Conservation (phyloP, 208 protist genomes). For the Porcisia deanei region DNA sequence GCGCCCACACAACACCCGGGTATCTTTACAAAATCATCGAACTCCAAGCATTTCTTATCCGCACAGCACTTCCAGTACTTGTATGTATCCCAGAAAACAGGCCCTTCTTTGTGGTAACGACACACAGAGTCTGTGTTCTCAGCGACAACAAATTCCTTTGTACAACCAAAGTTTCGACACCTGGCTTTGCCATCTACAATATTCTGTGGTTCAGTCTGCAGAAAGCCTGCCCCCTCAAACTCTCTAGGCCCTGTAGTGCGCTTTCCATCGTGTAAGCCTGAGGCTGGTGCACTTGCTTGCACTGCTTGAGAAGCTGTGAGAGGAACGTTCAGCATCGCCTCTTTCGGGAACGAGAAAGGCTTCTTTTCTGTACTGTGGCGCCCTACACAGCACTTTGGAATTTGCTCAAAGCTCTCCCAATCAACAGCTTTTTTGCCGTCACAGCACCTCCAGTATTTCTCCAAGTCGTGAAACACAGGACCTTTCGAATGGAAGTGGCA, state of each 20-base stretch:
- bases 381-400: conserved; percentile 62
- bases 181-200: conserved; percentile 76
- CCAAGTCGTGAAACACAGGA: conserved; percentile 84
- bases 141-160: conserved; percentile 72
- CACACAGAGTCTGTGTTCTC: conserved; percentile 74
- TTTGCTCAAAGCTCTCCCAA: conserved; percentile 80
- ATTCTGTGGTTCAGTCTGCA: conserved; percentile 43
- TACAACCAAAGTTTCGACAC: conserved; percentile 84
- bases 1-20: conserved; percentile 69
- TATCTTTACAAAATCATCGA: conserved; percentile 89
- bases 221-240: conserved; percentile 64
- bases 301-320: conserved; percentile 40
- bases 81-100: conserved; percentile 88
- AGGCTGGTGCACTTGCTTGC: neutral
- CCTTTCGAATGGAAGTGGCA: conserved; percentile 73
- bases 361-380: conserved; percentile 59
- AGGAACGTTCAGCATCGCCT: conserved; percentile 48
- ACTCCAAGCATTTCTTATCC: conserved; percentile 77
- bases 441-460: conserved; percentile 88
- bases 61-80: conserved; percentile 92
- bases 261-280: conserved; percentile 4
- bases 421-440: conserved; percentile 67
- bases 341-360: conserved; percentile 47
- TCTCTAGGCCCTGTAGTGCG: conserved; percentile 67
- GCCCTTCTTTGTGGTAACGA: conserved; percentile 68